Conservation (phyloP, 345 rosid species). For the Salix caprea region DNA sequence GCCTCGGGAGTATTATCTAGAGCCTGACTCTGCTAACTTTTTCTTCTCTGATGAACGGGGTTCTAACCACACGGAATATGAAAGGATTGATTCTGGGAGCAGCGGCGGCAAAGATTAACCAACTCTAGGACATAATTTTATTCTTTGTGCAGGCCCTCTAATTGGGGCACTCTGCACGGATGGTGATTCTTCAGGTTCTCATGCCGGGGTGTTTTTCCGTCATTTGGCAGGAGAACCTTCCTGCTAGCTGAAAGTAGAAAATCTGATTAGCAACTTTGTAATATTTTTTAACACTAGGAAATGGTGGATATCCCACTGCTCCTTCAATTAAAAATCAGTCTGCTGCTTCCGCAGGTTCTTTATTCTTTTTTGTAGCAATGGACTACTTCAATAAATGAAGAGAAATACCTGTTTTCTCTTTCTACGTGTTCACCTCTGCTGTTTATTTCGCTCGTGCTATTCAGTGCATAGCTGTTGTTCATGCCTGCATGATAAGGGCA, state of each 20-base stretch:
- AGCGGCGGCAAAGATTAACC: conserved; percentile 38
- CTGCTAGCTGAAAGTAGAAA: conserved; percentile 38
- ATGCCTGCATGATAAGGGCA: too few species aligned
- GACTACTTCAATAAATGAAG: conserved; percentile 30
- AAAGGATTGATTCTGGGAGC: conserved; percentile 40
- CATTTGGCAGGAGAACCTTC: conserved; percentile 48
- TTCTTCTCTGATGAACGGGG: conserved; percentile 40
- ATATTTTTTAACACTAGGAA: conserved; percentile 20
- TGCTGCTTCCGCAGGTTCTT: conserved; percentile 38
- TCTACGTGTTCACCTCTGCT: neutral
- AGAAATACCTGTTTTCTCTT: conserved; percentile 16
- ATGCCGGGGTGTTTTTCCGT: conserved; percentile 40
- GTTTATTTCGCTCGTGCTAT: neutral
- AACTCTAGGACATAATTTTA: conserved; percentile 40
- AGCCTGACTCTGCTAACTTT: conserved; percentile 49
- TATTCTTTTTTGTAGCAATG: conserved; percentile 41
- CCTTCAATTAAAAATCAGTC: conserved; percentile 18
- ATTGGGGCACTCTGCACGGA: conserved; percentile 34
- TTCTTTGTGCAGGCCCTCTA: conserved; percentile 57
- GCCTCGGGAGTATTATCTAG: conserved; percentile 28
- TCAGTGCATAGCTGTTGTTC: neutral
- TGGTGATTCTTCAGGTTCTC: conserved; percentile 51
- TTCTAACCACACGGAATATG: conserved; percentile 41
- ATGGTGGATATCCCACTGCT: conserved; percentile 26
- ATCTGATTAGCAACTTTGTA: conserved; percentile 36